Evolutionary conservation across 768 basidiomycete species (phyloP).

Genomic region (Filobasidium floriforme): DNA sequence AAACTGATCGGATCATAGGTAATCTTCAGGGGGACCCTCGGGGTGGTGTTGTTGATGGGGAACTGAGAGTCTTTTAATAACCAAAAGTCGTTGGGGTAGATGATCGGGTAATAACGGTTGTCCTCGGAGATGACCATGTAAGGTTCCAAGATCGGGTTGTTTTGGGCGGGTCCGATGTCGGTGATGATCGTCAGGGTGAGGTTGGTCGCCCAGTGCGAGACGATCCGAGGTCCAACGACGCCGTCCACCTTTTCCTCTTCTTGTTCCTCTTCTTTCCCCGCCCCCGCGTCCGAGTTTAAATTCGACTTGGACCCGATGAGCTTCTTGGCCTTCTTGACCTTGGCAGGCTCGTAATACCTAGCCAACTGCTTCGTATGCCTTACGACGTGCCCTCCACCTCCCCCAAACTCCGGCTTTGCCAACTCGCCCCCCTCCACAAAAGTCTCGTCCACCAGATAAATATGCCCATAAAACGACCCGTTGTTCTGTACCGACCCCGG

Average conservation of each 20-base stretch:
- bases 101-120: conserved; percentile 65
- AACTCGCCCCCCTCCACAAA: neutral
- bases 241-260: conserved; percentile 34
- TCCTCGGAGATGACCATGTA: conserved; percentile 52
- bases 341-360: conserved; percentile 66
- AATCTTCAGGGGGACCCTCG: conserved; percentile 64
- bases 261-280: conserved; percentile 29
- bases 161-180: conserved; percentile 49
- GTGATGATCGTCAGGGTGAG: conserved; percentile 78
- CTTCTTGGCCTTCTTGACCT: conserved; percentile 72
- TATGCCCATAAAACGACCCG: conserved; percentile 39
- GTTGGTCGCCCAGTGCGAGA: conserved; percentile 82
- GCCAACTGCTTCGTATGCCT: conserved; percentile 52
- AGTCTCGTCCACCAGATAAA: conserved; percentile 27
- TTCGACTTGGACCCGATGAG: conserved; percentile 49
- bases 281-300: conserved; percentile 44
- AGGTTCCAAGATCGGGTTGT: conserved; percentile 38
- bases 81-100: conserved; percentile 97
- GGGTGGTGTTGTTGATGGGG: conserved; percentile 77
- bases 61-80: conserved; percentile 63
- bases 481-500: conserved; percentile 36
- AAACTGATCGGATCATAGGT: conserved; percentile 71
- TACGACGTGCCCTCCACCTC: conserved; percentile 31
- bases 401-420: neutral
- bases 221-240: conserved; percentile 53